Evolutionary conservation across 371 early-diverging fungal species (phyloP), one percentile per base, ranked within the genome.

Genomic region (Syncephalis fuscata): DNA sequence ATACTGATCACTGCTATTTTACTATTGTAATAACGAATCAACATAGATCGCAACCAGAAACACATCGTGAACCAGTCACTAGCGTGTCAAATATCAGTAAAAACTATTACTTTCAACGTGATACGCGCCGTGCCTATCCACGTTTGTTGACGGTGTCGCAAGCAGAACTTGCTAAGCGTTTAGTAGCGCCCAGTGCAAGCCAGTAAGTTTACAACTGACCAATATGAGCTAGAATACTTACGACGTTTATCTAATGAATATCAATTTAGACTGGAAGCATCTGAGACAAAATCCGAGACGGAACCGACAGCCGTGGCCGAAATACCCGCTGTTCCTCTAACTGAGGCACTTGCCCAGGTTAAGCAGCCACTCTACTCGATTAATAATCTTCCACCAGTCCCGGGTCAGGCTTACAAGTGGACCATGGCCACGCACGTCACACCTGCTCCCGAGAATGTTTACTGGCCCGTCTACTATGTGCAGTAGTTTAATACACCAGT

Each of bases 51-150:
- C 52, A 52, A 22, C 52, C 52, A 24, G 26, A 39, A 41, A 50
- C 45, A 2, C 46, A 52, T 21, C n/a, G 16, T 10, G 40, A 24
- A 4, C 47, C 52, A 1, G 4, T 21, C 11, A 53, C 54, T 4
- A 38, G 45, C 19, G 49, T 48, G 48, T 48, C 54, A 9, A 75
- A 73, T 49, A 58, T 90, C 20, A 70, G 73, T 52, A 69, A 79
- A 63, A 90, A 91, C 76, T 75, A 78, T 53, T 94, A 94, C 71
- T 91, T 68, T 68, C 76, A 78, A 54, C 82, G 92, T 50, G 95
- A 94, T 61, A 70, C 73, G 50, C 77, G 95, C 52, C 78, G 93
- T 60, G 79, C 82, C 65, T 92, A 83, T 61, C 95, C 95, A 50
- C 80, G 82, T 49, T 66, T 82, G n/a, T 80, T 82, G 36, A 74